phyloP scores from a whole-genome alignment of 345 rosid genomes.

The Cardiospermum halicacabum region DNA sequence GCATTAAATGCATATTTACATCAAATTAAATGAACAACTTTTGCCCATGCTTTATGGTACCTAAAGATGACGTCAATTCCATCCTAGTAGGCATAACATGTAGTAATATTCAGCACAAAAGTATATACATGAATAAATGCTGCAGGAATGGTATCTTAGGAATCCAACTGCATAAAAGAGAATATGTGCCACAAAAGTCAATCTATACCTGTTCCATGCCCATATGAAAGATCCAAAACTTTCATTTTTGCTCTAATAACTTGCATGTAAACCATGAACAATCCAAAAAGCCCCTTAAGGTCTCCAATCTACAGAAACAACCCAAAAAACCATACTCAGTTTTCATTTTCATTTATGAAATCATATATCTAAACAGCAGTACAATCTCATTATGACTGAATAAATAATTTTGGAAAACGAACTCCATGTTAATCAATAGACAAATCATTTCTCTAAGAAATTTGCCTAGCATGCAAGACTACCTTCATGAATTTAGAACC shows the following conservation, averaged over 20 bases:
- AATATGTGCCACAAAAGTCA: background rate
- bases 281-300: slow-evolving; percentile 82
- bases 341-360: background rate
- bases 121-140: background rate
- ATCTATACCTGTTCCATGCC: slow-evolving; percentile 74
- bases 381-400: background rate
- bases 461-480: background rate
- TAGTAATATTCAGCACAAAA: background rate
- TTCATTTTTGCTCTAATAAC: slow-evolving; percentile 69
- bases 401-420: background rate
- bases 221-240: slow-evolving; percentile 74
- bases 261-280: slow-evolving; percentile 74
- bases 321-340: background rate
- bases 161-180: background rate
- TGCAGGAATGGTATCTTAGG: background rate
- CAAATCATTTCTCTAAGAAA: background rate
- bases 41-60: background rate
- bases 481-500: slow-evolving; percentile 93
- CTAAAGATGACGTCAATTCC: background rate
- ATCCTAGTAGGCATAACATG: background rate
- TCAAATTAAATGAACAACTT: background rate
- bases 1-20: background rate
- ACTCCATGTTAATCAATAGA: background rate
- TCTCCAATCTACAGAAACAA: slow-evolving; percentile 68
- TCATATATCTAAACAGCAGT: background rate